These are phyloP conservation scores for Citrus trifoliata DNA, from an alignment of 345 rosid species.

Conservation along the genomic window DNA sequence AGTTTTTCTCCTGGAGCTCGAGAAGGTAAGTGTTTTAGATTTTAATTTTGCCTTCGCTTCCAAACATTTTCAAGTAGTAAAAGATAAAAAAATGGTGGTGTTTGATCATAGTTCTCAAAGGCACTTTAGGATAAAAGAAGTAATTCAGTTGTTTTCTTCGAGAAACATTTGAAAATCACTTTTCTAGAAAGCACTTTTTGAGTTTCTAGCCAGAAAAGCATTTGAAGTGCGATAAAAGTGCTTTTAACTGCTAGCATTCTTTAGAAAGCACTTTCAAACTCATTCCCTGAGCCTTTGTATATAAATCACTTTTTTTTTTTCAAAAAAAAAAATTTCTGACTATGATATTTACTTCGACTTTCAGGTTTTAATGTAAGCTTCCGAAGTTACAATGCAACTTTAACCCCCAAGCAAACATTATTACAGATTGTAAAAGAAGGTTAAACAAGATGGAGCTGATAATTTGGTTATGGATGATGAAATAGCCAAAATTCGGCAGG, in stretches of 20 bases:
- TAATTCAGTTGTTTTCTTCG: neutral
- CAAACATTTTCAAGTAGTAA: neutral
- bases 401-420: slow-evolving; percentile 27
- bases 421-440: slow-evolving; percentile 40
- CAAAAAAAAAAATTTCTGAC: neutral
- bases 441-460: slow-evolving; percentile 16
- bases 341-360: neutral
- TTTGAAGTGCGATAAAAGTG: neutral
- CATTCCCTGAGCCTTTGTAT: neutral
- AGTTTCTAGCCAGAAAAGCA: neutral
- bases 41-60: neutral
- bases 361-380: slow-evolving; percentile 34
- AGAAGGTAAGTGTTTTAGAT: slow-evolving; percentile 29
- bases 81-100: neutral
- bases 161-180: neutral
- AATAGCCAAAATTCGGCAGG: slow-evolving; percentile 49
- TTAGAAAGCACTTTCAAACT: neutral
- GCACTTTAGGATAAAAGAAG: neutral
- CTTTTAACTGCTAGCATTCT: neutral
- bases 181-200: no score
- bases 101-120: neutral
- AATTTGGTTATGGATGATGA: slow-evolving; percentile 33
- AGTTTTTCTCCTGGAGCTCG: slow-evolving; percentile 22
- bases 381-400: slow-evolving; percentile 28
- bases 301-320: neutral